Base-by-base conservation (phyloP, 2,329 filamentous ascomycete genomes). In the Paracamarosporium sp. region DNA sequence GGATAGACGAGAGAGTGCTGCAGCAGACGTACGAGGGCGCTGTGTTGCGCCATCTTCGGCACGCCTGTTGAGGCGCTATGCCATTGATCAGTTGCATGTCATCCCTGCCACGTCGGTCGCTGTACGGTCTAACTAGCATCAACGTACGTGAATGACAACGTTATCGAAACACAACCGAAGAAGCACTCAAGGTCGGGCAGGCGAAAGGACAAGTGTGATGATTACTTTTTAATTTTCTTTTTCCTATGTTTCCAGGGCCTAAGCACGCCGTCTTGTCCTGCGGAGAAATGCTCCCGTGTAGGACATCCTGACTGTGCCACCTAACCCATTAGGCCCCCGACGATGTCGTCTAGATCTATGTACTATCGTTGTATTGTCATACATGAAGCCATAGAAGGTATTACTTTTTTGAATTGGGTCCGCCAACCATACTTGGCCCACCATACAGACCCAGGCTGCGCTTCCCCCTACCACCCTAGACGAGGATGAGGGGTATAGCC, bases 401-500 rank as follows among this genome's bases (percentile, higher is more conserved):
- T 47, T 55, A 24, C 30, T 56, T 55, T 57, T 57, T 57, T 12
- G 13, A 20, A 30, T 55, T 50, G 55, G 53, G 40, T 38, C 45
- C 25, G 40, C 22, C 36, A 30, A n/a, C 35, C 53, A 31, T 43
- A 15, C 22, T 5, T 17, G 17, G n/a, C 27, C 35, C 52, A 20
- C 12, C 30, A 35, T 24, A 30, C 20, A 45, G 50, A 60, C 63
- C 63, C 57, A 60, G 60, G 61, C 63, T 68, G 63, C 63, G 63
- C 63, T 64, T 65, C 50, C 62, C 61, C 43, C 28, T 45, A 28
- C 31, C 15, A 45, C 48, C 36, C 51, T 30, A 53, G 50, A 55
- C 41, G 4, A 50, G 60, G 47, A 54, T 30, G 54, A 61, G 54
- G 36, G 64, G 64, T 63, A 51, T 68, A 68, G 65, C 65, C 65